Evolutionary conservation across 495 filamentous ascomycete genomes (phyloP).

Genomic region (Clohesyomyces aquaticus): DNA sequence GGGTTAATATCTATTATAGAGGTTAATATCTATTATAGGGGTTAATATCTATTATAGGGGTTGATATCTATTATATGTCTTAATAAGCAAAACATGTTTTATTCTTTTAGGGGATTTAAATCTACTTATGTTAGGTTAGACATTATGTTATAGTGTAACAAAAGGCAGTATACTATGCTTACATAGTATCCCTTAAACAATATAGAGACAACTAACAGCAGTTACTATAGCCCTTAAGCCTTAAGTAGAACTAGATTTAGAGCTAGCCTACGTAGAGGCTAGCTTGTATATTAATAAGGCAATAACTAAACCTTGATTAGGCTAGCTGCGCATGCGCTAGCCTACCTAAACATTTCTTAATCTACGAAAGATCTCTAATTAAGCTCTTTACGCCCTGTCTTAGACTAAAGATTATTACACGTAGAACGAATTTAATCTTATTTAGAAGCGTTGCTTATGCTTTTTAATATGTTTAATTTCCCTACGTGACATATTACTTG

Average conservation of each 20-base stretch:
- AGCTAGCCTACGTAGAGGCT: background rate
- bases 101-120: too few relatives aligned
- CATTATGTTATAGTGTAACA: background rate
- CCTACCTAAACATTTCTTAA: background rate
- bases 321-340: background rate
- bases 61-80: too few relatives aligned
- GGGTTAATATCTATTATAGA: too few relatives aligned
- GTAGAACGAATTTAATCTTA: too few relatives aligned
- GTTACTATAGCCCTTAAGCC: background rate
- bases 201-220: background rate
- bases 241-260: background rate
- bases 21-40: too few relatives aligned
- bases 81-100: too few relatives aligned
- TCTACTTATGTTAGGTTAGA: too few relatives aligned
- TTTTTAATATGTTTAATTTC: too few relatives aligned
- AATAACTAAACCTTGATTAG: background rate
- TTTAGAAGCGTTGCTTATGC: too few relatives aligned
- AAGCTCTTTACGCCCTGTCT: background rate
- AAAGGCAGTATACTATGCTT: background rate
- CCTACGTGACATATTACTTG: too few relatives aligned
- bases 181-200: background rate
- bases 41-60: too few relatives aligned
- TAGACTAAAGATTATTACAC: background rate
- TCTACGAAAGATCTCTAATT: background rate
- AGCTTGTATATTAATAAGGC: background rate